Percentiles rank a stretch among this genome's conserved stretches.
Evolutionary conservation across 179 eudicot genomes (phyloP).

Genomic region (Vitellaria paradoxa): DNA sequence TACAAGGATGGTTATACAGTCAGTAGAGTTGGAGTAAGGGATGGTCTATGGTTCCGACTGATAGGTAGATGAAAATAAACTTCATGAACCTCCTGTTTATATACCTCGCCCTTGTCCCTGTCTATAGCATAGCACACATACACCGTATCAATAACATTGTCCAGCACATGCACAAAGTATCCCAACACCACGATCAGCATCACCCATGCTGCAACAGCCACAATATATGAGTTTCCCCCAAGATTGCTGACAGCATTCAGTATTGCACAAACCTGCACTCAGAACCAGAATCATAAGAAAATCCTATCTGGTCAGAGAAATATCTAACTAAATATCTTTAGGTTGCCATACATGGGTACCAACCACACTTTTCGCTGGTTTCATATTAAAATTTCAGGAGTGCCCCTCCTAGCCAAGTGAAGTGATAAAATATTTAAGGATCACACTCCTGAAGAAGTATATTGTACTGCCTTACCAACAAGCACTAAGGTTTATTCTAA

Average conservation of each 20-base stretch:
- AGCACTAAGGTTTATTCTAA: no score
- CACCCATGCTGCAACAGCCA: constrained; percentile 59
- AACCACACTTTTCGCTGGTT: background rate
- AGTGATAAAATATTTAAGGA: no score
- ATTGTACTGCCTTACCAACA: no score
- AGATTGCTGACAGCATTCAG: constrained; percentile 57
- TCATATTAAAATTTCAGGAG: background rate
- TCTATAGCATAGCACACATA: constrained; percentile 95
- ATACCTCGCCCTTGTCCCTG: constrained; percentile 84
- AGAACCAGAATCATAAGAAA: no score
- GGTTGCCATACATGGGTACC: background rate
- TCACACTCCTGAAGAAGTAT: no score
- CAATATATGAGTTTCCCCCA: constrained; percentile 61
- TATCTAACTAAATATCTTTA: background rate
- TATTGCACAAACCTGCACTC: constrained; percentile 68
- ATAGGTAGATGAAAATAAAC: constrained; percentile 92
- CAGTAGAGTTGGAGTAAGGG: constrained; percentile 43
- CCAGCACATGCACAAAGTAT: constrained; percentile 71
- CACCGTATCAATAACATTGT: constrained; percentile 81
- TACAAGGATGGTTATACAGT: constrained; percentile 28
- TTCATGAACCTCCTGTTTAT: constrained; percentile 85
- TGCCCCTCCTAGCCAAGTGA: background rate
- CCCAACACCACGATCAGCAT: constrained; percentile 73
- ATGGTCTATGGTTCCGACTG: constrained; percentile 52
- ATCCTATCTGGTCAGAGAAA: no score